Percentiles rank a stretch among this genome's conserved stretches.
Conservation (phyloP, 495 filamentous ascomycete genomes). For the Neurospora sp. region DNA sequence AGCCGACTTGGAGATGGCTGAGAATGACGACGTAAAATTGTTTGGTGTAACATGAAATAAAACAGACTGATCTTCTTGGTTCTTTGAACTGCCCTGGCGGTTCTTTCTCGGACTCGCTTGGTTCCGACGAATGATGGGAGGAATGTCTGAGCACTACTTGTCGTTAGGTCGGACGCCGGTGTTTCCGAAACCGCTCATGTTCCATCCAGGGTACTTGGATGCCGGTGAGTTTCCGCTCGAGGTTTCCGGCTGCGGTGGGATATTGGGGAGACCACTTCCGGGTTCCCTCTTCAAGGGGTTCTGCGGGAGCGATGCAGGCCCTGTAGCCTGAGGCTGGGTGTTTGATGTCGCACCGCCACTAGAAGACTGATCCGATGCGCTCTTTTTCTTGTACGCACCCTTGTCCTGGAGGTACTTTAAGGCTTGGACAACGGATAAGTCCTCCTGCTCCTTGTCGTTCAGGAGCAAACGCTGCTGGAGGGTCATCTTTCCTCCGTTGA, state of each 20-base stretch:
- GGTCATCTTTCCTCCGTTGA: slow-evolving; percentile 45
- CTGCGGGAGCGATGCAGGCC: slow-evolving; percentile 7
- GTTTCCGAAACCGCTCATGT: slow-evolving; percentile 25
- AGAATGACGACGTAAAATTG: background rate
- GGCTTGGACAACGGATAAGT: slow-evolving; percentile 43
- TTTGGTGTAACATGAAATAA: background rate
- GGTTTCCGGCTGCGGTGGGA: slow-evolving; percentile 14
- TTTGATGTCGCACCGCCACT: slow-evolving; percentile 4
- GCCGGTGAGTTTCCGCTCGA: background rate
- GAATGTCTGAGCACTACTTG: slow-evolving; percentile 5
- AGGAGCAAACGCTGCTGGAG: slow-evolving; percentile 44
- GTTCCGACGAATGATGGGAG: background rate
- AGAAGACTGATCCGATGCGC: background rate
- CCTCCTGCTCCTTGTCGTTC: slow-evolving; percentile 49
- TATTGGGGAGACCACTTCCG: slow-evolving; percentile 19
- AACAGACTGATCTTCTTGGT: background rate
- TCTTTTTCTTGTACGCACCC: slow-evolving; percentile 15
- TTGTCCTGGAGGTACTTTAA: slow-evolving; percentile 41
- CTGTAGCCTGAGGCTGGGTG: background rate
- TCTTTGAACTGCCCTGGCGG: background rate
- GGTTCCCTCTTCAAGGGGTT: slow-evolving; percentile 13
- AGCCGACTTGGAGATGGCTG: background rate
- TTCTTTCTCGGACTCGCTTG: background rate
- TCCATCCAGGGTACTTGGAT: slow-evolving; percentile 24
- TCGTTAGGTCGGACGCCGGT: slow-evolving; percentile 21